Percentiles rank a stretch among this genome's conserved stretches.
phyloP scores from a whole-genome alignment of 2,329 filamentous ascomycete species.

The Penicillium sp. region DNA sequence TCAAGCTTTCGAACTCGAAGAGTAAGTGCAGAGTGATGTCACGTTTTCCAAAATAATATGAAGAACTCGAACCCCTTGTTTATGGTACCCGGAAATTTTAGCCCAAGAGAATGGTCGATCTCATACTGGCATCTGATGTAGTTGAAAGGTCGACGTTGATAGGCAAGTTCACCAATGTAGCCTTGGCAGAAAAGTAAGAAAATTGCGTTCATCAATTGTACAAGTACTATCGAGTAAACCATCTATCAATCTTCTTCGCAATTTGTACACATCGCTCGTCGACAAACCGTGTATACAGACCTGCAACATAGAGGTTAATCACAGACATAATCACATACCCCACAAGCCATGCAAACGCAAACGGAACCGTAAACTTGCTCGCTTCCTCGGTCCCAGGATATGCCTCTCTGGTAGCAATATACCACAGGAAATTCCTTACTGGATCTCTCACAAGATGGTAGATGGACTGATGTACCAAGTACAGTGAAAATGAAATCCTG shows the following conservation, averaged over 20 bases:
- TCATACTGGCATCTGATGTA: neutral
- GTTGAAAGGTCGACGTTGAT: neutral
- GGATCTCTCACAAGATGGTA: slow-evolving; percentile 18
- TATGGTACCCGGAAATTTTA: neutral
- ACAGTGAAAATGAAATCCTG: slow-evolving; percentile 31
- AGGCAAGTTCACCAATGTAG: neutral
- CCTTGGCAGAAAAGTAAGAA: no score
- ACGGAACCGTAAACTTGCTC: slow-evolving; percentile 2
- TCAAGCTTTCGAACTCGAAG: no score
- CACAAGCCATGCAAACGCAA: slow-evolving; percentile 10
- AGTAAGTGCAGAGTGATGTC: no score
- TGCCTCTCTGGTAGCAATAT: slow-evolving; percentile 3
- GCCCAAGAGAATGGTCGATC: neutral
- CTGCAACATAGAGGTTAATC: slow-evolving; percentile 2
- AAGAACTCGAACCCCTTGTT: neutral
- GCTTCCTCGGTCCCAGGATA: slow-evolving; percentile 6
- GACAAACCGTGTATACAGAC: slow-evolving; percentile 3
- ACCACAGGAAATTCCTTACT: slow-evolving; percentile 15
- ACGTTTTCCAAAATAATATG: neutral
- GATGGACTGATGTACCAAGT: slow-evolving; percentile 25
- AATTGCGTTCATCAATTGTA: neutral
- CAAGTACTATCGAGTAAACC: slow-evolving; percentile 5
- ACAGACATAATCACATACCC: slow-evolving; percentile 2
- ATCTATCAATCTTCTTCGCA: slow-evolving; percentile 7
- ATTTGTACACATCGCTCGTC: slow-evolving; percentile 9